Conservation (phyloP, 2,329 filamentous ascomycete species). For the Diaporthe capsici region DNA sequence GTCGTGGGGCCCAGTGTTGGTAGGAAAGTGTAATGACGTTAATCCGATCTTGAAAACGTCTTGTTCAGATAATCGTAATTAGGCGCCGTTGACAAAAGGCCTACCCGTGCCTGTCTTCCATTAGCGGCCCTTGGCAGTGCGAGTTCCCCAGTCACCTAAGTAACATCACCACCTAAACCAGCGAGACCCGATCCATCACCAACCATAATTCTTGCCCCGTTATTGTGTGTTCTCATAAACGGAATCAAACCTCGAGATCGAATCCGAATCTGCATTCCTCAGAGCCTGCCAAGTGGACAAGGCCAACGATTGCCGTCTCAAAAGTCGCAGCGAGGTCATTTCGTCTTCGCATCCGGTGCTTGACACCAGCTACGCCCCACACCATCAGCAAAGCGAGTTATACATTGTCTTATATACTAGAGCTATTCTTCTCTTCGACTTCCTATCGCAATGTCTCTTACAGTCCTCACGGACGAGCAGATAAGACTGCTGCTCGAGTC, state of each 20-base stretch:
- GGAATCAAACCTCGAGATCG: not conserved
- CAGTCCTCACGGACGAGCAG: slow-evolving; percentile 70
- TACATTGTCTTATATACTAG: not conserved
- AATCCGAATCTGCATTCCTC: not conserved
- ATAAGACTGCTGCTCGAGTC: slow-evolving; percentile 68
- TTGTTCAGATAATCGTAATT: not conserved
- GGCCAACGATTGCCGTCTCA: no score
- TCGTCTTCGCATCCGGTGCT: not conserved
- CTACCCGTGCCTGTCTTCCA: not conserved
- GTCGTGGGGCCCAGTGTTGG: not conserved
- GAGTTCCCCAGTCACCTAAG: not conserved
- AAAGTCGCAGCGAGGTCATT: not conserved
- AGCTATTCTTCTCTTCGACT: no score
- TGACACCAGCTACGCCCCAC: not conserved
- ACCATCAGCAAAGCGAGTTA: not conserved
- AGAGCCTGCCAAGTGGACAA: not conserved
- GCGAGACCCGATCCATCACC: not conserved
- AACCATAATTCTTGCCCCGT: not conserved
- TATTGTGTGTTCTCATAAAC: not conserved
- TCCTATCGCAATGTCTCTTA: slow-evolving; percentile 65
- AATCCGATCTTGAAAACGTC: not conserved
- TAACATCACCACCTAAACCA: slow-evolving; percentile 1
- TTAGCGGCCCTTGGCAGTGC: slow-evolving; percentile 28
- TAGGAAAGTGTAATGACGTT: not conserved
- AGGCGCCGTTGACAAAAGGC: not conserved